These are phyloP conservation scores for Acanthamoeba healyi DNA, from an alignment of 208 protist species.

Conservation along the genomic window DNA sequence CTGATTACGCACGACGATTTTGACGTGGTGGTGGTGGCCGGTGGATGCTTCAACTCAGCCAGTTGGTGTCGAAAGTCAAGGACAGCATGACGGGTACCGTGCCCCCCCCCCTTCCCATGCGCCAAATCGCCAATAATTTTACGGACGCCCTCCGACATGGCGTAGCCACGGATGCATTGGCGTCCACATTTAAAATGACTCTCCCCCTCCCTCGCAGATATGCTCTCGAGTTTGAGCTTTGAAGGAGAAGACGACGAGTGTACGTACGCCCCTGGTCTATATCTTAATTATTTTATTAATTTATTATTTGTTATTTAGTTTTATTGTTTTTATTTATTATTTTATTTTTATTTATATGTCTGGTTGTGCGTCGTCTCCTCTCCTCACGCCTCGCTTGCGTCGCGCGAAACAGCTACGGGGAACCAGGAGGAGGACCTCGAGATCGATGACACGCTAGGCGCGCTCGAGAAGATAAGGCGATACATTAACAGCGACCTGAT, in stretches of 20 bases:
- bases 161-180: no score
- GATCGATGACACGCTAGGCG: conserved; percentile 28
- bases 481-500: conserved; percentile 48
- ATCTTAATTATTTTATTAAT: neutral
- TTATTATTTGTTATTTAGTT: neutral
- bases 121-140: neutral
- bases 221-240: conserved; percentile 45
- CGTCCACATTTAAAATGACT: no score
- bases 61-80: conserved; percentile 55
- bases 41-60: conserved; percentile 48
- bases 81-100: conserved; percentile 71
- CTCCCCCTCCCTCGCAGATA: no score
- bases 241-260: conserved; percentile 3
- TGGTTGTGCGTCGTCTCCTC: neutral
- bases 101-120: neutral
- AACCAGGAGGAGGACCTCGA: conserved; percentile 61
- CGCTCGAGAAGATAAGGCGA: conserved; percentile 15
- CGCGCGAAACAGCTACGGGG: neutral
- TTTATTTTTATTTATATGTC: neutral
- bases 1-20: neutral
- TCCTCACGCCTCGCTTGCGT: neutral
- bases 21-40: neutral
- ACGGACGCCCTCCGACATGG: no score
- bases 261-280: neutral
- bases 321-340: no score